Evolutionary conservation across 768 basidiomycete species (phyloP), one percentile per base, ranked within the genome.

Genomic region (Imleria badia): DNA sequence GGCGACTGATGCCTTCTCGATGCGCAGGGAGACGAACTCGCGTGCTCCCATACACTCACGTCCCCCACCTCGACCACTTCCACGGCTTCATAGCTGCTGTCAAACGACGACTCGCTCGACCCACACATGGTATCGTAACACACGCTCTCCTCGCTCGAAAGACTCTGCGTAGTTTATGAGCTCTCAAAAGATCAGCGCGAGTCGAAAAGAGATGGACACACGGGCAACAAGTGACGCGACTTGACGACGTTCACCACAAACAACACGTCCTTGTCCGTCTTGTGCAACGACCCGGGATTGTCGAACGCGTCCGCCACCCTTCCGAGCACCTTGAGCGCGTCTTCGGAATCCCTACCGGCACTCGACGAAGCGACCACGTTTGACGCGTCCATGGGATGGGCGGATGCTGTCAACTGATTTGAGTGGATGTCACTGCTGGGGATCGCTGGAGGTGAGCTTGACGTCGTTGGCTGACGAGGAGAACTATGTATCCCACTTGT

Each of bases 301-400:
- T 69, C 67, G 38, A 71, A 69, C 30, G 68, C 68, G 20, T 69
- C 69, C 19, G 68, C 69, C 2, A 69, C 58, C 46, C 65, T 59
- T 47, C 56, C 67, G 3, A 69, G 63, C 33, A 69, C 55, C 47
- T 57, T 56, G 1, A 71, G 12, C 0, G 54, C 65, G 22, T 69
- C 65, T 31, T 59, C 59, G 0, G 45, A 15, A 12, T 54, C 30
- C 34, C 12, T 31, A 4, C 17, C 41, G 7, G 40, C 43, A 5
- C 29, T 34, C 6, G 51, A 20, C 6, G 54, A 34, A 30, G 42
- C 48, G 19, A 35, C 48, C n/a, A n/a, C 33, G 45, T 19, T 44
- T 41, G 14, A 14, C 14, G 9, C 35, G 12, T 57, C 38, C 65
- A 61, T 66, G 13, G 6, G 33, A 15, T 26, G 26, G n/a, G 34